These are phyloP conservation scores for Clonostachys rosea DNA, from an alignment of 2,329 filamentous ascomycete species.

Conservation along the genomic window DNA sequence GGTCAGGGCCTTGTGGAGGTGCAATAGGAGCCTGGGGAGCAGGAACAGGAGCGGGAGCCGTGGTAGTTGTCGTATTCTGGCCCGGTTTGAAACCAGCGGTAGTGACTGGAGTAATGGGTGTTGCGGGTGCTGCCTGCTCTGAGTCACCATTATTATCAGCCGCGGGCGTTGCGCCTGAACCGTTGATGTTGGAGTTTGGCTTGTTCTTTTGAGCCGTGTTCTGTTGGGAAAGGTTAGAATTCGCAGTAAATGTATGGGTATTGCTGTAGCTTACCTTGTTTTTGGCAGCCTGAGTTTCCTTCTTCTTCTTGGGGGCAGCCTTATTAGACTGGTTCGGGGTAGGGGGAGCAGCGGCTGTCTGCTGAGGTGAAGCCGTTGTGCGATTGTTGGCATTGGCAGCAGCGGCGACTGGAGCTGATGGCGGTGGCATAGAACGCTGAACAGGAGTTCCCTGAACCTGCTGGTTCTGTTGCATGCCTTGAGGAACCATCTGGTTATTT, in stretches of 20 bases:
- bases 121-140: conserved; percentile 56
- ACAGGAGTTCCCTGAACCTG: conserved; percentile 65
- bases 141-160: conserved; percentile 51
- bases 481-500: conserved; percentile 33
- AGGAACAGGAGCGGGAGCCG: conserved; percentile 28
- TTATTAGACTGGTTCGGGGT: conserved; percentile 73
- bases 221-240: conserved; percentile 14
- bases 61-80: conserved; percentile 26
- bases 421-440: conserved; percentile 65
- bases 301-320: conserved; percentile 68
- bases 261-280: conserved; percentile 53
- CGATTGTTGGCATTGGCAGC: conserved; percentile 43
- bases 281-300: conserved; percentile 61
- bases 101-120: conserved; percentile 58
- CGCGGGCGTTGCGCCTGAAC: conserved; percentile 44
- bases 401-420: conserved; percentile 50
- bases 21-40: conserved; percentile 15
- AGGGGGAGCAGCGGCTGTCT: conserved; percentile 63
- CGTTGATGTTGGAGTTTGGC: conserved; percentile 42
- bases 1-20: conserved; percentile 40
- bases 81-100: conserved; percentile 42
- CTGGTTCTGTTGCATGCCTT: conserved; percentile 31
- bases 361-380: conserved; percentile 57
- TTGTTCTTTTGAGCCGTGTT: conserved; percentile 59
- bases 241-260: conserved; percentile 3